Evolutionary conservation across 441 rosid genomes (phyloP).

Genomic region (Erysimum pusillum): DNA sequence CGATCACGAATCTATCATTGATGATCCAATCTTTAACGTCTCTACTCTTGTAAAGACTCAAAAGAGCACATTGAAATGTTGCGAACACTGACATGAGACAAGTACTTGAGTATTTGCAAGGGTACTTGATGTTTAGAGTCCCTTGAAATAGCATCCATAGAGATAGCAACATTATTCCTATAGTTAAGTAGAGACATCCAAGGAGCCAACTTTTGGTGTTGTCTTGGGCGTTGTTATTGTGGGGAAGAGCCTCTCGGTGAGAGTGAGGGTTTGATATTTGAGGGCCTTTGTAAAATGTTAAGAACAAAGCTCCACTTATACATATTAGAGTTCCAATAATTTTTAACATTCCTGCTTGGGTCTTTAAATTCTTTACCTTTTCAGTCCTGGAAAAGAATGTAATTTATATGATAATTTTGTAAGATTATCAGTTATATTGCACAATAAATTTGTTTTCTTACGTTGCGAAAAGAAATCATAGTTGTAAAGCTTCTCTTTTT

Average conservation of each 20-base stretch:
- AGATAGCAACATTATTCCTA: conserved; percentile 54
- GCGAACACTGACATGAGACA: conserved; percentile 64
- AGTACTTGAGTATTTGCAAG: conserved; percentile 70
- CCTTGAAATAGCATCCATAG: conserved; percentile 71
- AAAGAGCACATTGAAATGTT: conserved; percentile 59
- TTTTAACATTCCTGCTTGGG: conserved; percentile 57
- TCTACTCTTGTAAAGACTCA: conserved; percentile 51
- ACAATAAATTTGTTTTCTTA: neutral
- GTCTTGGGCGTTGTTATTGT: conserved; percentile 32
- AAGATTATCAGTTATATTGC: neutral
- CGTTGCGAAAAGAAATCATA: too few relatives aligned
- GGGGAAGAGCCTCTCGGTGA: conserved; percentile 17
- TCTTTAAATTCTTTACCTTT: conserved; percentile 47
- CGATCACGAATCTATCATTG: conserved; percentile 52
- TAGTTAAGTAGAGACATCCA: conserved; percentile 51
- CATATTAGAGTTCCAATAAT: conserved; percentile 60
- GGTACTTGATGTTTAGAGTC: conserved; percentile 53
- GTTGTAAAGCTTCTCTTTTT: too few relatives aligned
- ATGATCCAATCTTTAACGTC: conserved; percentile 57
- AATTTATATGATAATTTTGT: neutral
- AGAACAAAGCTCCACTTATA: conserved; percentile 56
- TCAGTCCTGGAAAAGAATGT: conserved; percentile 45
- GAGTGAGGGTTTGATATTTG: conserved; percentile 45
- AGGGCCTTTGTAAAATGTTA: conserved; percentile 66
- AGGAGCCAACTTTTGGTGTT: conserved; percentile 51